Percentiles rank a stretch among this genome's conserved stretches.
These are phyloP conservation scores for Solanum tacnaense DNA, from an alignment of 257 asterid genomes.

Conservation along the genomic window DNA sequence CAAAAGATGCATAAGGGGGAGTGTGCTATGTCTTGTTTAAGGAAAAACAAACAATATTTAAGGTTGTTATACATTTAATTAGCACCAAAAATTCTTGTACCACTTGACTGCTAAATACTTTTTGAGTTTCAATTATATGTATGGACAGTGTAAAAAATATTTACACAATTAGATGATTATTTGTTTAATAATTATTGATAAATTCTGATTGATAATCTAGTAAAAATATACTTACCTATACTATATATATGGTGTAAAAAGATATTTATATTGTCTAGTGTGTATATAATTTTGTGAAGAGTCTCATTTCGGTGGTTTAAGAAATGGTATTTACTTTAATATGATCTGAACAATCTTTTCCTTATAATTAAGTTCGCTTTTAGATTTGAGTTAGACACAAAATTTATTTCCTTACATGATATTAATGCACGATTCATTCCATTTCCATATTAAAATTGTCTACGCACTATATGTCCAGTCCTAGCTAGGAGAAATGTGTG, in stretches of 20 bases:
- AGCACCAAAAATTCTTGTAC: background rate
- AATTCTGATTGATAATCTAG: background rate
- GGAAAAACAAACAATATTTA: background rate
- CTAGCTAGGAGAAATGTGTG: background rate
- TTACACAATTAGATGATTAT: rapidly evolving
- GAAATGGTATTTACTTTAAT: too few species aligned
- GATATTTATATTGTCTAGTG: background rate
- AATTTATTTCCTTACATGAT: too few species aligned
- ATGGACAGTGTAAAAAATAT: background rate
- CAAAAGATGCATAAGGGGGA: background rate
- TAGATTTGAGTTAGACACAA: background rate
- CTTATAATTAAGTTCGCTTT: too few species aligned
- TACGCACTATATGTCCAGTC: background rate
- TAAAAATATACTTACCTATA: background rate
- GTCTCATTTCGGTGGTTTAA: background rate
- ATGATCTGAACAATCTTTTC: background rate
- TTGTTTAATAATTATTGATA: background rate
- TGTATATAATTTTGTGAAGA: too few species aligned
- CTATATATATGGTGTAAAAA: background rate
- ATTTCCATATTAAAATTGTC: background rate
- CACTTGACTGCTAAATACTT: background rate
- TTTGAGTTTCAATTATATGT: background rate
- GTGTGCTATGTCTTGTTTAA: background rate
- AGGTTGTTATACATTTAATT: background rate
- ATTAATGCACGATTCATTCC: too few species aligned